phyloP scores from a whole-genome alignment of 2,329 filamentous ascomycete species.

The Trichoderma atrobrunneum region DNA sequence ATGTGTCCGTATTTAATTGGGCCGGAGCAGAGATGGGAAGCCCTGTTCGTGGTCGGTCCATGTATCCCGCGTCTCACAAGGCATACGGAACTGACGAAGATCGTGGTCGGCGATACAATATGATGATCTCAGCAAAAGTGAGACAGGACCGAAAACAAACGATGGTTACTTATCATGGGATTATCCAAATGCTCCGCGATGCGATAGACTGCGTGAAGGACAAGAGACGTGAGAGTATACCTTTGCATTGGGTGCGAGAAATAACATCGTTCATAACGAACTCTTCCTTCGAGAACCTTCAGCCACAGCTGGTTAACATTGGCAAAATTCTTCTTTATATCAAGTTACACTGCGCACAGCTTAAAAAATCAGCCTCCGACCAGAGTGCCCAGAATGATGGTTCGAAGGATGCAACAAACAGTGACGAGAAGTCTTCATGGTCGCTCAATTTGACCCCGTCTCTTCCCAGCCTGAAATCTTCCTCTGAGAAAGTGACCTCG shows the following conservation, averaged over 20 bases:
- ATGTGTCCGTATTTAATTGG: conserved; percentile 17
- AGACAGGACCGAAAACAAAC: background rate
- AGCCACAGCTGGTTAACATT: background rate
- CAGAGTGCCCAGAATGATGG: background rate
- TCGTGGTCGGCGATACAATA: background rate
- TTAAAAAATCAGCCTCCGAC: background rate
- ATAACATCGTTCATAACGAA: background rate
- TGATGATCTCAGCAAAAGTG: background rate
- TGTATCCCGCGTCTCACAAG: conserved; percentile 14
- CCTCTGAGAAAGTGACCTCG: background rate
- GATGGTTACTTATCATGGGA: background rate
- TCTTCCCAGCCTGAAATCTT: background rate
- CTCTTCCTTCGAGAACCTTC: background rate
- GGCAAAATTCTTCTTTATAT: background rate
- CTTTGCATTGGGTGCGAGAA: background rate
- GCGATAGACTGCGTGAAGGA: conserved; percentile 3
- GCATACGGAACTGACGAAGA: conserved; percentile 1
- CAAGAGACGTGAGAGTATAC: background rate
- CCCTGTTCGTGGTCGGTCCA: conserved; percentile 10
- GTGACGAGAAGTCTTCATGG: background rate
- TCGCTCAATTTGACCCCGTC: background rate
- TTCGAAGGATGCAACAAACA: background rate
- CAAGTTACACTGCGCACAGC: background rate
- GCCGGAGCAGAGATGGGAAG: conserved; percentile 13
- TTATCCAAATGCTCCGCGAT: background rate